These are phyloP conservation scores for Millerozyma acaciae DNA, from an alignment of 805 yeast species.

Conservation along the genomic window DNA sequence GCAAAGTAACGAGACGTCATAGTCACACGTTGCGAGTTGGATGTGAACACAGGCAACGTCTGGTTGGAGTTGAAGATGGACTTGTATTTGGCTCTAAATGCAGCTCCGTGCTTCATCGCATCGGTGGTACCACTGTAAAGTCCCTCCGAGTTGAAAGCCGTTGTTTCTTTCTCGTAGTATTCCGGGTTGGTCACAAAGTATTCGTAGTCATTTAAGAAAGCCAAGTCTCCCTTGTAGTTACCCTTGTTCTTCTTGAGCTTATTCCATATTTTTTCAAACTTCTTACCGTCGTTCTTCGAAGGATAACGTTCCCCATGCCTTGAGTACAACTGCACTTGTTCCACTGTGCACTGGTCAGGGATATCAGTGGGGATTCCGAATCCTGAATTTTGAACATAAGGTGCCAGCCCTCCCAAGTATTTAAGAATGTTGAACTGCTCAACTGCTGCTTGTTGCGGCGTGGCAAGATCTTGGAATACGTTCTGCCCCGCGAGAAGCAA, in stretches of 20 bases:
- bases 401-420: conserved; percentile 55
- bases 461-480: conserved; percentile 28
- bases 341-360: conserved; percentile 51
- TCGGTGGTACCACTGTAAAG: conserved; percentile 52
- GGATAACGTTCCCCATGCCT: conserved; percentile 78
- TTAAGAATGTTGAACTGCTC: conserved; percentile 47
- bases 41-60: conserved; percentile 48
- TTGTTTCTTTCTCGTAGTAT: conserved; percentile 49
- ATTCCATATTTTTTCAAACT: conserved; percentile 21
- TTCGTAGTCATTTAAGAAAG: conserved; percentile 52
- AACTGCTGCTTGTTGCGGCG: conserved; percentile 37
- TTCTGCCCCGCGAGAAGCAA: conserved; percentile 24
- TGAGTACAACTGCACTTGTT: conserved; percentile 66
- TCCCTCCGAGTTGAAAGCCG: conserved; percentile 37
- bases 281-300: conserved; percentile 25
- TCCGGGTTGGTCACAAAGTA: conserved; percentile 40
- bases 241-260: conserved; percentile 24
- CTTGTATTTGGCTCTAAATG: conserved; percentile 47
- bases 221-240: conserved; percentile 45
- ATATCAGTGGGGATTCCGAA: conserved; percentile 47
- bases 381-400: conserved; percentile 50
- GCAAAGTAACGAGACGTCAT: conserved; percentile 56
- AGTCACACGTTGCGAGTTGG: conserved; percentile 52
- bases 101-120: conserved; percentile 46
- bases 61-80: conserved; percentile 37